Evolutionary conservation across 108 stramenopile species (phyloP).

Genomic region (Ochromonas danica): DNA sequence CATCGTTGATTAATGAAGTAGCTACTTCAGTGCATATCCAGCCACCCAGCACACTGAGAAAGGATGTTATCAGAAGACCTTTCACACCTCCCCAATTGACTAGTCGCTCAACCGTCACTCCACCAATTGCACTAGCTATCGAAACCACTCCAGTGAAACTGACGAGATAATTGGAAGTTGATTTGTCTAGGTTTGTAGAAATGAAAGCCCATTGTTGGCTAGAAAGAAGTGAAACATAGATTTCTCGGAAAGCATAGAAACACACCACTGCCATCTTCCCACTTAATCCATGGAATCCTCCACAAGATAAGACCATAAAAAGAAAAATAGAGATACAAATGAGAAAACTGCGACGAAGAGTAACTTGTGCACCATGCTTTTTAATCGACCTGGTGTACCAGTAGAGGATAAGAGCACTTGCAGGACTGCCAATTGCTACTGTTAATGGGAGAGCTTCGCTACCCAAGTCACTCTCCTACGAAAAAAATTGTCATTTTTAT

Average conservation of each 20-base stretch:
- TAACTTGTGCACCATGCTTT: not conserved
- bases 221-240: not conserved
- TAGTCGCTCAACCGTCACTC: not conserved
- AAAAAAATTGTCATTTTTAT: too few relatives aligned
- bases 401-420: not conserved
- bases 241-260: slow-evolving; percentile 14
- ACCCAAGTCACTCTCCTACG: slow-evolving; percentile 3
- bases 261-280: not conserved
- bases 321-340: not conserved
- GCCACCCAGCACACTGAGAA: not conserved
- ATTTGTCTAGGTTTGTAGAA: not conserved
- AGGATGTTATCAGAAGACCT: not conserved
- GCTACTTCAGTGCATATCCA: not conserved
- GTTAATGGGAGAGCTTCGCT: slow-evolving; percentile 5
- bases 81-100: not conserved
- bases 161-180: slow-evolving; percentile 21
- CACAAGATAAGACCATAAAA: not conserved
- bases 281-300: not conserved
- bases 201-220: slow-evolving; percentile 26
- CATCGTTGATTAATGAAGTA: not conserved
- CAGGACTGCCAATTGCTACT: slow-evolving; percentile 5
- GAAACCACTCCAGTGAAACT: slow-evolving; percentile 14
- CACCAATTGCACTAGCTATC: slow-evolving; percentile 1
- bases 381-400: slow-evolving; percentile 8
- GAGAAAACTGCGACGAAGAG: not conserved